Evolutionary conservation across 768 basidiomycete species (phyloP), one percentile per base, ranked within the genome.

Genomic region (Tulasnella sp.): DNA sequence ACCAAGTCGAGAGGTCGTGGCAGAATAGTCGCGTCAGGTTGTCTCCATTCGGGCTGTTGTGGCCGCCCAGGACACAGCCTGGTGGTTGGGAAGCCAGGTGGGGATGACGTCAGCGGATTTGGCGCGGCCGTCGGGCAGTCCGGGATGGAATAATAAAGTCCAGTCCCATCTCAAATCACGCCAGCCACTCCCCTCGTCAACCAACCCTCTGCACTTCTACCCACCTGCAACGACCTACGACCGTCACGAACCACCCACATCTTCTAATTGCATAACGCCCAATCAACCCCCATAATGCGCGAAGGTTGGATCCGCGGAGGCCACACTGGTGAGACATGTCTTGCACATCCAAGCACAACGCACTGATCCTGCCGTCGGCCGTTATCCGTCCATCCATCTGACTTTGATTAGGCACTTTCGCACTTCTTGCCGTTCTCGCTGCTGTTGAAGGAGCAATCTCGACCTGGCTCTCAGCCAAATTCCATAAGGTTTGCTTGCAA

Each of bases 401-500:
- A 29, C 77, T 23, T 44, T 73, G 42, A 80, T 7, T 78, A 89
- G 88, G 88, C 82, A 85, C 88, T 79, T 88, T 91, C 82, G 84
- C 86, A 75, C 80, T 90, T 77, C 84, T 90, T 77, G 84, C 91
- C 73, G n/a, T 91, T 69, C 89, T 91, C 83, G 86, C 87, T 42
- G 55, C 18, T 26, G 73, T 35, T 2, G 79, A 93, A 92, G 86
- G 93, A 81, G 85, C 89, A 35, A 89, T 93, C 80, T 87, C 93
- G 4, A 90, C 92, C 5, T 95, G 91, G 89, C 86, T 95, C 67
- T 87, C 88, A 10, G 85, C 90, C 18, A 86, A 85, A 67, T 94
- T 89, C 85, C 89, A 91, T 83, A 77, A 83, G 39, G 51, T 55
- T 55, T 55, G 51, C 23, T 20, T 10, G 18, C 7, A n/a, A 7